Percentiles rank a stretch among this genome's conserved stretches.
phyloP scores from a whole-genome alignment of 495 filamentous ascomycete genomes.

The Hyphodiscus hymeniophilus region DNA sequence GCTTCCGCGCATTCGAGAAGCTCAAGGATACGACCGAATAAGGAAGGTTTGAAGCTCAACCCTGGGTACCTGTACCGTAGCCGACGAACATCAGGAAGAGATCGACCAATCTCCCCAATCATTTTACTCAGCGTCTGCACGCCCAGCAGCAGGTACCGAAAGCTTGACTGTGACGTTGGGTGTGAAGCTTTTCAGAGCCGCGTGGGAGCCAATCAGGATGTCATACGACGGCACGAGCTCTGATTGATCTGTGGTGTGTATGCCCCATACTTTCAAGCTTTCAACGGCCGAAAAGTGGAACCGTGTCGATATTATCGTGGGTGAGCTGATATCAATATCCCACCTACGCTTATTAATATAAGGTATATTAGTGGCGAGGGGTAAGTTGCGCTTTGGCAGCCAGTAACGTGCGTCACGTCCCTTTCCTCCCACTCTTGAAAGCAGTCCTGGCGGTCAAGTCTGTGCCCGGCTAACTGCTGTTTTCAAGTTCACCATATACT shows the following conservation, averaged over 20 bases:
- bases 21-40: conserved; percentile 5
- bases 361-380: neutral
- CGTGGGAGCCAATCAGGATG: conserved; percentile 8
- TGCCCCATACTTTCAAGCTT: neutral
- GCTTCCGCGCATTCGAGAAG: conserved; percentile 6
- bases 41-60: conserved; percentile 9
- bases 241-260: neutral
- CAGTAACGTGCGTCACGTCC: neutral
- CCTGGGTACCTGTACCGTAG: conserved; percentile 1
- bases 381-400: too few relatives aligned
- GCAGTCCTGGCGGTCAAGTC: neutral
- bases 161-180: conserved; percentile 5
- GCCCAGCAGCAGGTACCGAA: conserved; percentile 5
- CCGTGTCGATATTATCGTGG: neutral
- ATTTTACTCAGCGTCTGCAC: conserved; percentile 9
- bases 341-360: neutral
- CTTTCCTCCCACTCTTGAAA: neutral
- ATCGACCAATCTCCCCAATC: conserved; percentile 13
- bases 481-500: neutral
- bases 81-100: neutral
- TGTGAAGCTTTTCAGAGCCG: neutral
- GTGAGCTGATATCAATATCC: neutral
- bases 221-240: conserved; percentile 6
- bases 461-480: neutral
- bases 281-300: neutral